These are phyloP conservation scores for Anthracocystis panici-leucophaei DNA, from an alignment of 1,284 basidiomycete species.

Conservation along the genomic window DNA sequence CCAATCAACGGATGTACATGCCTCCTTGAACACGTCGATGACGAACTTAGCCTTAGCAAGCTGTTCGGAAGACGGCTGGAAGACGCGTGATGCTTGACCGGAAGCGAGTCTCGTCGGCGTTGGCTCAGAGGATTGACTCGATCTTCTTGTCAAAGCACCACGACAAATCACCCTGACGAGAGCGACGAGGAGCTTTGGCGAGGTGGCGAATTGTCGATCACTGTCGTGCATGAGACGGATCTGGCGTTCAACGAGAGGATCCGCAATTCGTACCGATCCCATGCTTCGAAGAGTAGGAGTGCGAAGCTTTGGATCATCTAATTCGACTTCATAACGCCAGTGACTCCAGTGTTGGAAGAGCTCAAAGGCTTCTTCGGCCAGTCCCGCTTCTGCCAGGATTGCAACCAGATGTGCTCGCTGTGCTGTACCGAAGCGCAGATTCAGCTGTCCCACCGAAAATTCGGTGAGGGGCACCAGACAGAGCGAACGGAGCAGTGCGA, in stretches of 20 bases:
- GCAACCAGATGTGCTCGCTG: conserved; percentile 18
- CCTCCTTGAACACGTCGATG: conserved; percentile 28
- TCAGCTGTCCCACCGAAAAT: conserved; percentile 19
- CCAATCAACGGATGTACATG: conserved; percentile 33
- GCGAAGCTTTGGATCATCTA: neutral
- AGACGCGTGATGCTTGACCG: neutral
- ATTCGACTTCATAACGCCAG: conserved; percentile 17
- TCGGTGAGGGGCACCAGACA: conserved; percentile 33
- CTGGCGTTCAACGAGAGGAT: conserved; percentile 40
- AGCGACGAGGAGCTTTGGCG: conserved; percentile 15
- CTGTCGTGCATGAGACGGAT: conserved; percentile 32
- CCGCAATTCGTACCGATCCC: conserved; percentile 4
- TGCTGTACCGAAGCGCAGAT: conserved; percentile 14
- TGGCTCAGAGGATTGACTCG: neutral
- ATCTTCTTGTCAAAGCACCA: neutral
- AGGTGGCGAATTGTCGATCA: conserved; percentile 15
- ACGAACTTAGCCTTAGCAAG: conserved; percentile 29
- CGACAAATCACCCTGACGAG: conserved; percentile 30
- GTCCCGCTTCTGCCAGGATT: conserved; percentile 22
- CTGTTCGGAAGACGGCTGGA: neutral
- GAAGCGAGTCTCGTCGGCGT: neutral
- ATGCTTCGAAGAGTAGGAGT: conserved; percentile 4
- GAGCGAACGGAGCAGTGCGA: conserved; percentile 26
- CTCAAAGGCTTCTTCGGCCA: conserved; percentile 32
- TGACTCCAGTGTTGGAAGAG: conserved; percentile 42